Base-by-base conservation (phyloP, 1,284 basidiomycete genomes). In the Pterulicium gracile region DNA sequence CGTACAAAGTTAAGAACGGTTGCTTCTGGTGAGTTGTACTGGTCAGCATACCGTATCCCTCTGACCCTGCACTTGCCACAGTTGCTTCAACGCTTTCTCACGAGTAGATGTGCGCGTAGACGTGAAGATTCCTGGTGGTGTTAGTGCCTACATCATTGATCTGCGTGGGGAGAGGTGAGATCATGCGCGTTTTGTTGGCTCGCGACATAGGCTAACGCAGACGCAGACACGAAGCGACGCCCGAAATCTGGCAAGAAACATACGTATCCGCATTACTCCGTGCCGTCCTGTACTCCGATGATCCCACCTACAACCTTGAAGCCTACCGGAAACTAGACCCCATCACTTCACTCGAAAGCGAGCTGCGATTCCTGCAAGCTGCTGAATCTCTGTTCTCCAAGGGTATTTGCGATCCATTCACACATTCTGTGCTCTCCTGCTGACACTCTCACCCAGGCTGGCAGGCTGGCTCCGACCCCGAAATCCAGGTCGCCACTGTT, bases 71-170 rank as follows among this genome's bases (percentile, higher is more conserved):
- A 10, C n/a, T 34, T 3, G 24, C 23, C 27, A n/a, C 53, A 89
- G 88, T 64, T 96, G 93, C 65, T 99, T 97, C 70, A 96, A 99
- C 61, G 96, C 96, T 13, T 98, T 99, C 61, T 95, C 93, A 35
- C 73, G 96, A 17, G 89, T 98, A 32, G 96, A 99, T 58, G 83
- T 98, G 19, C 80, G 95, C 36, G 94, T 99, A 4, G 95, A 98
- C 54, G 96, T 98, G 49, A 95, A 95, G 64, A 98, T 98, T 45
- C 96, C 96, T 0, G 95, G 95, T 36, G 94, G 94, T 19, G 96
- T 99, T 2, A 81, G 88, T 55, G 89, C 95, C 4, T 98, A 97
- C 62, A 84, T 91, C 21, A 83, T 98, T 19, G 96, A 98, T 64
- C 64, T 96, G 46, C 81, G 95, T 19, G 95, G 96, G 18, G 94